Conservation (phyloP, 2,329 filamentous ascomycete species). For the Sclerotinia trifoliorum region DNA sequence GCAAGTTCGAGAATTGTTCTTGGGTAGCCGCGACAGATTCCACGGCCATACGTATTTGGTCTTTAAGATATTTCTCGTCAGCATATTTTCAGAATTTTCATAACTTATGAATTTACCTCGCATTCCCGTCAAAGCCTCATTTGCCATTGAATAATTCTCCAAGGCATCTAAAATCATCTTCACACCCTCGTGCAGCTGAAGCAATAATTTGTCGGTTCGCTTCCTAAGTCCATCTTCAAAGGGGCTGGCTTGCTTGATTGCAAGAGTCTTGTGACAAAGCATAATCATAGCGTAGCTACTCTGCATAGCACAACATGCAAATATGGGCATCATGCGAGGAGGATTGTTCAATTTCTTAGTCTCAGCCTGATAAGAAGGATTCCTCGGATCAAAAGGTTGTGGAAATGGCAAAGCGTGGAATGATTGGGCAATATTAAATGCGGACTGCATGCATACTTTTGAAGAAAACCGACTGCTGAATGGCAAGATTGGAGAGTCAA, state of each 20-base stretch:
- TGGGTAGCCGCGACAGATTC: slow-evolving; percentile 2
- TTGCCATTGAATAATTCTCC: slow-evolving; percentile 34
- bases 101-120: slow-evolving; percentile 28
- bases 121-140: slow-evolving; percentile 36
- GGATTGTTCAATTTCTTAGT: slow-evolving; percentile 1
- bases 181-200: slow-evolving; percentile 31
- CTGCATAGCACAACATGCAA: slow-evolving; percentile 42
- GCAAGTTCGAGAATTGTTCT: not conserved
- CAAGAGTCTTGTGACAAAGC: slow-evolving; percentile 33
- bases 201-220: slow-evolving; percentile 26
- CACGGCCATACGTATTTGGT: slow-evolving; percentile 13
- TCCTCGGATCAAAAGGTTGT: slow-evolving; percentile 14
- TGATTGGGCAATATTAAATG: slow-evolving; percentile 48
- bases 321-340: slow-evolving; percentile 40
- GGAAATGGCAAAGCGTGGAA: slow-evolving; percentile 50
- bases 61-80: not conserved
- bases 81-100: not conserved
- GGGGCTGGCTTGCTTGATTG: slow-evolving; percentile 23
- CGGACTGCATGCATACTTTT: slow-evolving; percentile 50
- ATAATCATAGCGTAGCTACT: slow-evolving; percentile 41
- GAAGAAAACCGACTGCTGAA: slow-evolving; percentile 50
- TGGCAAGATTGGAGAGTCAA: slow-evolving; percentile 40
- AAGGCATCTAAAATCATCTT: slow-evolving; percentile 30
- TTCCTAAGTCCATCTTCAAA: slow-evolving; percentile 2
- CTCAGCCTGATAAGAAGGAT: not conserved